Conservation (phyloP, 129 eudicot species). For the Helianthus tuberosus region DNA sequence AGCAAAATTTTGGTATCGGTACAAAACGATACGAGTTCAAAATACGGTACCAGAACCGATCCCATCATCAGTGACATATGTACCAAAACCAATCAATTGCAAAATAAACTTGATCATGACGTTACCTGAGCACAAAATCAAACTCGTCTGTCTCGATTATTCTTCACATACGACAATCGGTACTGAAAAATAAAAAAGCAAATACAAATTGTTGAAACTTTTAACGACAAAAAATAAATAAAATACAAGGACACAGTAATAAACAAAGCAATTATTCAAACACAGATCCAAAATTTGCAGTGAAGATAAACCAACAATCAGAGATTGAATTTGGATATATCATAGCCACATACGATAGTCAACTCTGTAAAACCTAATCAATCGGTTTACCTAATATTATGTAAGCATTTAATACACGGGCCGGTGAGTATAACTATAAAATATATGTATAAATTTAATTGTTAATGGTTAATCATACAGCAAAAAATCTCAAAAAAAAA, state of each 20-base stretch:
- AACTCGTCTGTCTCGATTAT: slow-evolving; percentile 21
- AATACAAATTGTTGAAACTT: not conserved
- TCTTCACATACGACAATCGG: slow-evolving; percentile 23
- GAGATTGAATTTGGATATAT: slow-evolving; percentile 5
- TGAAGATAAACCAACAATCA: not conserved
- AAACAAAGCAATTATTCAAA: slow-evolving; percentile 4
- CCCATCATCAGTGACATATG: not conserved
- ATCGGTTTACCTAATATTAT: slow-evolving; percentile 9
- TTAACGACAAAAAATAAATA: not conserved
- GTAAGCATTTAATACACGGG: slow-evolving; percentile 11
- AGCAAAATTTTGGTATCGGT: too few relatives aligned
- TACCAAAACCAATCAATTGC: not conserved
- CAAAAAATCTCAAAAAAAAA: too few relatives aligned
- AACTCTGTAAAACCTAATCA: slow-evolving; percentile 28
- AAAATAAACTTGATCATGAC: slow-evolving; percentile 6
- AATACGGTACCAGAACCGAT: too few relatives aligned
- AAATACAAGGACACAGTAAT: not conserved
- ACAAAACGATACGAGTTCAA: too few relatives aligned
- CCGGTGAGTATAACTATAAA: not conserved
- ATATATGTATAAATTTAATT: too few relatives aligned
- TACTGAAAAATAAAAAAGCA: slow-evolving; percentile 20
- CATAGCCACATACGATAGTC: slow-evolving; percentile 16
- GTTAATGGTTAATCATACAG: too few relatives aligned
- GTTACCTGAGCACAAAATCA: slow-evolving; percentile 15
- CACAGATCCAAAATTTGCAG: slow-evolving; percentile 15